A percentile compares a stretch with the other conserved stretches of the same genome.
These are phyloP conservation scores for Hemileccinum impolitum DNA, from an alignment of 768 basidiomycete genomes.

Conservation along the genomic window DNA sequence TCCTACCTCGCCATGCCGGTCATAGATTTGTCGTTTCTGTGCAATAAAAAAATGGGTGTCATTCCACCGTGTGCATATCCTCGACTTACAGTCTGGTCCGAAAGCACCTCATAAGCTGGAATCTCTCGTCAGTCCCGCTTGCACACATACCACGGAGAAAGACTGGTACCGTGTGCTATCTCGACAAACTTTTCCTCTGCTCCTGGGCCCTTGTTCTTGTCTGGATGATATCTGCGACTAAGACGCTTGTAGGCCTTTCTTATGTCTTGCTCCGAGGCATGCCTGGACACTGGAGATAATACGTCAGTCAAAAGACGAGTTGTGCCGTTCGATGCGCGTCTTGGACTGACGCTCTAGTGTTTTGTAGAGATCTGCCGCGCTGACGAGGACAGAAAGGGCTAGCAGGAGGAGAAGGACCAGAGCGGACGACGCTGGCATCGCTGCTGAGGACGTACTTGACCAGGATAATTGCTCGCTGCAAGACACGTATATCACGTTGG, in stretches of 20 bases:
- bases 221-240: slow-evolving; percentile 88
- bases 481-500: slow-evolving; percentile 28
- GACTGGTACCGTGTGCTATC: slow-evolving; percentile 73
- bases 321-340: slow-evolving; percentile 25
- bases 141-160: background rate
- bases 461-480: background rate
- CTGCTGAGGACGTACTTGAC: background rate
- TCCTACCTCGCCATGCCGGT: slow-evolving; percentile 81
- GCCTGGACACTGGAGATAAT: slow-evolving; percentile 50
- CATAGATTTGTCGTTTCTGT: slow-evolving; percentile 92
- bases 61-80: background rate
- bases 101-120: slow-evolving; percentile 91
- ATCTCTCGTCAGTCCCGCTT: slow-evolving; percentile 5
- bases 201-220: slow-evolving; percentile 86
- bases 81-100: slow-evolving; percentile 66
- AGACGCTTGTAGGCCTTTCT: slow-evolving; percentile 89
- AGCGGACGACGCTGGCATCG: slow-evolving; percentile 28
- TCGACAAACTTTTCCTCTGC: slow-evolving; percentile 88
- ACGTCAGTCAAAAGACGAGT: slow-evolving; percentile 22
- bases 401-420: slow-evolving; percentile 29
- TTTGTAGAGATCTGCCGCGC: slow-evolving; percentile 79
- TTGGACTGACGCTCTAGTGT: slow-evolving; percentile 68
- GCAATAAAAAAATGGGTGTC: slow-evolving; percentile 2
- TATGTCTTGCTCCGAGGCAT: slow-evolving; percentile 86
- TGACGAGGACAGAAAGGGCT: slow-evolving; percentile 28